Conservation (phyloP, 768 basidiomycete species). For the Lyophyllum shimeji region DNA sequence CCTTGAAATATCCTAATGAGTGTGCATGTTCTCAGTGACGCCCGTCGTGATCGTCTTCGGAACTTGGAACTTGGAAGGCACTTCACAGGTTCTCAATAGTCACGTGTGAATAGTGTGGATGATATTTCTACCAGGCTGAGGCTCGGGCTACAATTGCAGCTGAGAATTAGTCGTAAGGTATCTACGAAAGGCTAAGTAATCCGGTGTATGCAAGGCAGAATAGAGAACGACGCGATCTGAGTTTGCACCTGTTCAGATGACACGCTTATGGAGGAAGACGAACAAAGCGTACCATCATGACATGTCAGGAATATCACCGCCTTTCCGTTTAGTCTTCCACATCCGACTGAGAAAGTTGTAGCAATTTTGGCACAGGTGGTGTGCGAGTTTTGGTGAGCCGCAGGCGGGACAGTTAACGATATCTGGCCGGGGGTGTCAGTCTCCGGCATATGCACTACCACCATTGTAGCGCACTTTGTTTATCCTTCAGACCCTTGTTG, state of each 20-base stretch:
- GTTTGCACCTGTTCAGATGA: background rate
- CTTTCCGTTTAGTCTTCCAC: conserved; percentile 54
- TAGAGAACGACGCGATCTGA: background rate
- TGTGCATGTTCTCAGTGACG: background rate
- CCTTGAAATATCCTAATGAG: background rate
- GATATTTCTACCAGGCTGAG: too few species aligned
- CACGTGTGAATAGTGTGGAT: conserved; percentile 13
- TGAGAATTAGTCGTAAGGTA: background rate
- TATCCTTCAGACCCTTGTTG: conserved; percentile 94
- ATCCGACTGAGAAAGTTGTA: conserved; percentile 66
- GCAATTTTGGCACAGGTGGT: conserved; percentile 83
- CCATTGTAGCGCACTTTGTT: conserved; percentile 62
- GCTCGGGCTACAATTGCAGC: background rate
- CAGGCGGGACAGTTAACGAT: conserved; percentile 91
- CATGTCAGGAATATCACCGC: conserved; percentile 36
- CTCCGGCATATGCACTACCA: background rate
- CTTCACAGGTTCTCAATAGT: background rate
- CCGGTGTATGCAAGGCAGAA: background rate
- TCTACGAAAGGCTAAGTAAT: background rate
- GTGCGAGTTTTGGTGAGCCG: conserved; percentile 83
- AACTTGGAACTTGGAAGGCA: conserved; percentile 12
- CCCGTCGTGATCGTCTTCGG: conserved; percentile 12
- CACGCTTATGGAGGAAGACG: background rate
- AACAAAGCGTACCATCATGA: conserved; percentile 25
- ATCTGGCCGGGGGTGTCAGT: conserved; percentile 46